These are phyloP conservation scores for Cryphonectria nitschkei DNA, from an alignment of 2,329 filamentous ascomycete species.

Conservation along the genomic window DNA sequence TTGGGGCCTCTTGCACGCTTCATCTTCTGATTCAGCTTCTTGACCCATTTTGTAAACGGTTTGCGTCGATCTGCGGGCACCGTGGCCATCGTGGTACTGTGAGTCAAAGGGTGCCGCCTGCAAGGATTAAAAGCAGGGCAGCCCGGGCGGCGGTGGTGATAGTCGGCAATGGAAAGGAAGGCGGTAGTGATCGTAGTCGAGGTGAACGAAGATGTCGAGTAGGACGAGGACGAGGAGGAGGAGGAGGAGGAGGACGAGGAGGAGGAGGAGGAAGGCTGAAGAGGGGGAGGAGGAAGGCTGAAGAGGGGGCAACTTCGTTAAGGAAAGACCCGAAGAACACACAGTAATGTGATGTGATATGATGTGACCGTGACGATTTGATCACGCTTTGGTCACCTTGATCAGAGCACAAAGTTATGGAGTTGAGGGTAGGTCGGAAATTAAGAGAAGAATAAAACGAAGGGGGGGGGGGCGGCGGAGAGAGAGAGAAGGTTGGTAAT, in stretches of 20 bases:
- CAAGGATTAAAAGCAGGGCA: slow-evolving; percentile 2
- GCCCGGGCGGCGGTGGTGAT: neutral
- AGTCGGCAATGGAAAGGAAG: neutral
- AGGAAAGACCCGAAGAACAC: neutral
- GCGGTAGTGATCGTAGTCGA: neutral
- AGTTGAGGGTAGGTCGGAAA: neutral
- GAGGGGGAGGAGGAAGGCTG: slow-evolving; percentile 15
- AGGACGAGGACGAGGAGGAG: slow-evolving; percentile 28
- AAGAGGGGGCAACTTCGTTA: neutral
- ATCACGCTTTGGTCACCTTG: neutral
- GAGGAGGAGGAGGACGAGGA: slow-evolving; percentile 30
- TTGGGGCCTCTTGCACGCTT: slow-evolving; percentile 71
- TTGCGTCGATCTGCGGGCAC: slow-evolving; percentile 65
- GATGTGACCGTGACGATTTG: neutral
- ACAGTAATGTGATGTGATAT: neutral
- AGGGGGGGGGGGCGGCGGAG: neutral
- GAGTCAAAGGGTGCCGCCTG: neutral
- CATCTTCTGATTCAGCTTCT: slow-evolving; percentile 73
- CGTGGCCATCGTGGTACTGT: slow-evolving; percentile 27
- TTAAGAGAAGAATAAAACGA: slow-evolving; percentile 1
- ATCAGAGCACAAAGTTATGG: neutral
- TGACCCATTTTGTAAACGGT: slow-evolving; percentile 93
- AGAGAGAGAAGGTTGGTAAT: neutral
- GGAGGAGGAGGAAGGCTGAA: slow-evolving; percentile 19
- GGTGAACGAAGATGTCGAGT: slow-evolving; percentile 19